These are phyloP conservation scores for Exophiala phaeomuriformis DNA, from an alignment of 2,329 filamentous ascomycete genomes.

Conservation along the genomic window DNA sequence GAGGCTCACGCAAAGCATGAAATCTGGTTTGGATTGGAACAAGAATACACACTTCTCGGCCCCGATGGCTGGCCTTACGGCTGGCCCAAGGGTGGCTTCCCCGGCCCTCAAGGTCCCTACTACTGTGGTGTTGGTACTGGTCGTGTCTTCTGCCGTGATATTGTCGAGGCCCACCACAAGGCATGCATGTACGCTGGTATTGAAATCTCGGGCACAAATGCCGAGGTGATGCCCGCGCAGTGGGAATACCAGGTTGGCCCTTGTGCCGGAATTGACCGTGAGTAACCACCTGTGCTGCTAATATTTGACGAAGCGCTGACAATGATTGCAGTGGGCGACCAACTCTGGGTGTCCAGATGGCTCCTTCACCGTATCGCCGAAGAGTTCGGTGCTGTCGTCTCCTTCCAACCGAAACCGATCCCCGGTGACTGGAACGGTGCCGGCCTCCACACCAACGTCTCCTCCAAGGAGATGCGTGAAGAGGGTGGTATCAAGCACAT, in stretches of 20 bases:
- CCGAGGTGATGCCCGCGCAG: constrained; percentile 95
- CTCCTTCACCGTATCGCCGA: constrained; percentile 85
- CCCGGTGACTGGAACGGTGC: constrained; percentile 96
- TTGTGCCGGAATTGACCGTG: constrained; percentile 74
- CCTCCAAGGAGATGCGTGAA: constrained; percentile 75
- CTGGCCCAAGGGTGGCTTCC: constrained; percentile 82
- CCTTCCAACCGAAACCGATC: constrained; percentile 92
- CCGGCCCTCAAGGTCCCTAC: constrained; percentile 87
- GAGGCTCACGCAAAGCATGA: constrained; percentile 71
- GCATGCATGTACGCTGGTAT: constrained; percentile 81
- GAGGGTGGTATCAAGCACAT: constrained; percentile 96
- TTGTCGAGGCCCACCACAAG: constrained; percentile 92
- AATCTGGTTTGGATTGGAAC: constrained; percentile 97
- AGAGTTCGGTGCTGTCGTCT: constrained; percentile 93
- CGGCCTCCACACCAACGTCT: constrained; percentile 90
- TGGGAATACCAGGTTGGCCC: constrained; percentile 98
- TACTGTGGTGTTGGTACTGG: constrained; percentile 97
- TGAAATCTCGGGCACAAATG: constrained; percentile 96
- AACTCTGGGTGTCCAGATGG: constrained; percentile 91
- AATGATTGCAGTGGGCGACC: constrained; percentile 69
- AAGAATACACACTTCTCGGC: constrained; percentile 94
- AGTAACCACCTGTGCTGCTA: constrained; percentile 33
- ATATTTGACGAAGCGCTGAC: constrained; percentile 25
- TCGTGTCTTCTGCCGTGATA: constrained; percentile 96
- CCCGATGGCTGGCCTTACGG: constrained; percentile 81